These are phyloP conservation scores for Microcyclospora pomicola DNA, from an alignment of 2,329 filamentous ascomycete species.

Conservation along the genomic window DNA sequence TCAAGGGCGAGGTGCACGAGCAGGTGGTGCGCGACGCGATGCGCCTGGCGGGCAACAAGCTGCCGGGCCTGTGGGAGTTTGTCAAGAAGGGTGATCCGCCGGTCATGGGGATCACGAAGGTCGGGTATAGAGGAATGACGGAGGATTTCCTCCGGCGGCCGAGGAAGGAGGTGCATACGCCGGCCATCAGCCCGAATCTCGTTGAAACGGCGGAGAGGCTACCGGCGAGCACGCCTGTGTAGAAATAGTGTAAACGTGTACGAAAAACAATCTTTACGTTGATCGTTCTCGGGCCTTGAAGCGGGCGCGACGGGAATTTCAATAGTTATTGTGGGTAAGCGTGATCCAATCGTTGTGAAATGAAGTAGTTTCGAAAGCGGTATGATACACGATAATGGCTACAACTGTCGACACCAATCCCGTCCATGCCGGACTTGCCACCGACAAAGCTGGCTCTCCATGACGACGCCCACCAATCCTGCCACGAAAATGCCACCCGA, in stretches of 20 bases:
- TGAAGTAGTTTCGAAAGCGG: too few relatives aligned
- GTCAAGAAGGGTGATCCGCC: slow-evolving; percentile 83
- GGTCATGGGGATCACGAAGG: slow-evolving; percentile 82
- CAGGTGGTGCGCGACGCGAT: slow-evolving; percentile 89
- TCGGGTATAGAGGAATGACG: slow-evolving; percentile 59
- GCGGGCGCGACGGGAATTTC: too few relatives aligned
- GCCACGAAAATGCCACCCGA: slow-evolving; percentile 82
- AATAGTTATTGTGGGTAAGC: too few relatives aligned
- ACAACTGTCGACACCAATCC: slow-evolving; percentile 35
- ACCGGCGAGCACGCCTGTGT: slow-evolving; percentile 12
- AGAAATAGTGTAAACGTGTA: not conserved
- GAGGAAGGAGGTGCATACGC: slow-evolving; percentile 18
- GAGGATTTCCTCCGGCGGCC: slow-evolving; percentile 72
- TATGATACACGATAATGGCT: slow-evolving; percentile 1
- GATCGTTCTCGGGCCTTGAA: too few relatives aligned
- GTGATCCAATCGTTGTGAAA: too few relatives aligned
- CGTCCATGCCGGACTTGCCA: slow-evolving; percentile 75
- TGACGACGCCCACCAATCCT: slow-evolving; percentile 64
- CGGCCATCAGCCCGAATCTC: slow-evolving; percentile 12
- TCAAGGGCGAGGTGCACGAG: slow-evolving; percentile 87
- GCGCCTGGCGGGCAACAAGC: slow-evolving; percentile 81
- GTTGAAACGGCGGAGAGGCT: slow-evolving; percentile 15
- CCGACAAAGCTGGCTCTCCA: slow-evolving; percentile 69
- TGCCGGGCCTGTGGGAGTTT: slow-evolving; percentile 85
- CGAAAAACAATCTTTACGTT: too few relatives aligned